Evolutionary conservation across 139 green algal species (phyloP).

Genomic region (Tetradesmus obliquus): DNA sequence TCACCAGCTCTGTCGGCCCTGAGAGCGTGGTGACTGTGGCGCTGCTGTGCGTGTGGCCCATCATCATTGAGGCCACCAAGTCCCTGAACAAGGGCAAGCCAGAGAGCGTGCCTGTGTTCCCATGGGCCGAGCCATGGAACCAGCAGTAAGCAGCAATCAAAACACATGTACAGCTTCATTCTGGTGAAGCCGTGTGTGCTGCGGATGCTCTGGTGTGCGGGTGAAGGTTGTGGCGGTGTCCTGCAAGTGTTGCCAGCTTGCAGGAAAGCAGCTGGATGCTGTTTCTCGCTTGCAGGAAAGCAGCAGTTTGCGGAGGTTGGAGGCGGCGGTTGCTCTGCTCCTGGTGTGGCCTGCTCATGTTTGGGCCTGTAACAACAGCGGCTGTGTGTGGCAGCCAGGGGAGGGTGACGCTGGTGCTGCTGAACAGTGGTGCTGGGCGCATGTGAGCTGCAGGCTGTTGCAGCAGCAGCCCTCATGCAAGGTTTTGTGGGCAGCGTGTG

Average conservation of each 20-base stretch:
- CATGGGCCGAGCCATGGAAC: conserved; percentile 50
- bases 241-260: neutral
- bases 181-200: neutral
- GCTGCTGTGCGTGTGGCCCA: conserved; percentile 75
- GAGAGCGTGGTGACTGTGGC: conserved; percentile 80
- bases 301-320: neutral
- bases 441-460: neutral
- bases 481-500: neutral
- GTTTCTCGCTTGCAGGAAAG: neutral
- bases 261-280: neutral
- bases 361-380: neutral
- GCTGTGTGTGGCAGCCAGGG: neutral
- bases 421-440: neutral
- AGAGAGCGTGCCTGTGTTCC: conserved; percentile 60
- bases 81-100: conserved; percentile 47
- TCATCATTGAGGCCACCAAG: conserved; percentile 78
- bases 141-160: neutral
- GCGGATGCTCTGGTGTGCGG: neutral
- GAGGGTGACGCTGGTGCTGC: neutral
- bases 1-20: conserved; percentile 83
- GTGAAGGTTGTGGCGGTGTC: neutral
- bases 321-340: neutral
- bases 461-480: neutral
- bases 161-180: neutral
- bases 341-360: neutral